Base-by-base conservation (phyloP, 805 yeast species). In the Candida broadrunensis region DNA sequence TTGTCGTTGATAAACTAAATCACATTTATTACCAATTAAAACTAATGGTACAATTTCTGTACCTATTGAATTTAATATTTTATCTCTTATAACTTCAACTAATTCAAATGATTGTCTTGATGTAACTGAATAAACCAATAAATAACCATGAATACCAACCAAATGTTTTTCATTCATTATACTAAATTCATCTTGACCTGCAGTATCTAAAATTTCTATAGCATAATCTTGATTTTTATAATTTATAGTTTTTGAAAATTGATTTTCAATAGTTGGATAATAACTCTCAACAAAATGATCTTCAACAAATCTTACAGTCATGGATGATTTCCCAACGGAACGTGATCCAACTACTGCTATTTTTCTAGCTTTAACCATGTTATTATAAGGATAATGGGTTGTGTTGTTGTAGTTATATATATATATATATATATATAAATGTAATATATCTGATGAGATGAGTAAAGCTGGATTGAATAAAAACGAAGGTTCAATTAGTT, bases 101-200 rank as follows among this genome's bases (percentile, higher is more conserved):
- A 87, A 73, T 38, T 86, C 93, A 60, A 89, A 88, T 15, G 91
- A 81, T 45, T 81, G 78, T 51, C 85, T 68, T 34, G 89, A 83
- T 23, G 87, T 81, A 39, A 89, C 89, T 37, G 91, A 84, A 64
- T 87, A 89, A 34, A 88, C 86, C 33, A 90, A 64, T 33, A 89
- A 67, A 56, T 85, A 85, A 1, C 96, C 97, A 54, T 87, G 93
- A 25, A 85, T 80, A 14, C 90, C 93, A 35, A 85, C 83, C 36
- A 87, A 65, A 41, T 85, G 83, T 51, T 85, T 85, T 60, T 85
- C 88, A 52, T 81, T 85, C 63, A 89, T 76, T 48, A 86, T 79
- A 36, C 88, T 78, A 58, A 83, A 86, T 67, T 88, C 96, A 61
- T 88, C 96, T 67, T 88, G 95, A 6, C 97, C 97, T 1, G 96